phyloP scores from a whole-genome alignment of 1,284 basidiomycete species.

The Pseudozyma hubeiensis region DNA sequence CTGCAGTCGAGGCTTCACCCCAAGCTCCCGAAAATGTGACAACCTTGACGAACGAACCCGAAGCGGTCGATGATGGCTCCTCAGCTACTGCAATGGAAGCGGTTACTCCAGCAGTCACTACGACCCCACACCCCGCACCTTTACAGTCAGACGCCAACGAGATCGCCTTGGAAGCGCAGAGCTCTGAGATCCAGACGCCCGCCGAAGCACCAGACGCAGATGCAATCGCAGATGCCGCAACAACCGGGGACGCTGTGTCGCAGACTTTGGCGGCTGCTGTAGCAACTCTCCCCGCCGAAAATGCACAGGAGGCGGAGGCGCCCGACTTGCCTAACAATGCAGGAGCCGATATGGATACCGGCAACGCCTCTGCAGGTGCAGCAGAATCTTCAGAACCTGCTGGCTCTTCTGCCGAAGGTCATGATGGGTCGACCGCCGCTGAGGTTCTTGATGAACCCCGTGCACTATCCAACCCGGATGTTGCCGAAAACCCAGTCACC shows the following conservation, averaged over 20 bases:
- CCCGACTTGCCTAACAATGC: too few relatives aligned
- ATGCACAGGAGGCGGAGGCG: not conserved
- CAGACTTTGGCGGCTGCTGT: too few relatives aligned
- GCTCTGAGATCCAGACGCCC: not conserved
- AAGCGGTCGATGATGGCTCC: too few relatives aligned
- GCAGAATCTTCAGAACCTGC: not conserved
- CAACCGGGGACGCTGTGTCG: too few relatives aligned
- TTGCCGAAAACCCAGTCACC: not conserved
- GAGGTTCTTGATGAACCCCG: not conserved
- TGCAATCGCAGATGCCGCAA: too few relatives aligned
- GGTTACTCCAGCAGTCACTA: too few relatives aligned
- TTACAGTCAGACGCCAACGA: not conserved
- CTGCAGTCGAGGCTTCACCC: not conserved
- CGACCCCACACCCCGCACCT: not conserved
- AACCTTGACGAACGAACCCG: too few relatives aligned
- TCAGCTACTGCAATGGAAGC: too few relatives aligned
- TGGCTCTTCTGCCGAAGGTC: not conserved
- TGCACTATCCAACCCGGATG: not conserved
- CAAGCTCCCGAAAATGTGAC: too few relatives aligned
- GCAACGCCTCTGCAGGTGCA: not conserved
- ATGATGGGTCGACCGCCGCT: not conserved
- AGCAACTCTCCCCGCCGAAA: too few relatives aligned
- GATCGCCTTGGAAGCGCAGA: not conserved
- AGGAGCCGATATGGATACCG: too few relatives aligned
- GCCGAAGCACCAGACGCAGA: too few relatives aligned